A percentile compares a stretch with the other conserved stretches of the same genome.
These are phyloP conservation scores for Candida tibetensis DNA, from an alignment of 805 yeast species.

Conservation along the genomic window DNA sequence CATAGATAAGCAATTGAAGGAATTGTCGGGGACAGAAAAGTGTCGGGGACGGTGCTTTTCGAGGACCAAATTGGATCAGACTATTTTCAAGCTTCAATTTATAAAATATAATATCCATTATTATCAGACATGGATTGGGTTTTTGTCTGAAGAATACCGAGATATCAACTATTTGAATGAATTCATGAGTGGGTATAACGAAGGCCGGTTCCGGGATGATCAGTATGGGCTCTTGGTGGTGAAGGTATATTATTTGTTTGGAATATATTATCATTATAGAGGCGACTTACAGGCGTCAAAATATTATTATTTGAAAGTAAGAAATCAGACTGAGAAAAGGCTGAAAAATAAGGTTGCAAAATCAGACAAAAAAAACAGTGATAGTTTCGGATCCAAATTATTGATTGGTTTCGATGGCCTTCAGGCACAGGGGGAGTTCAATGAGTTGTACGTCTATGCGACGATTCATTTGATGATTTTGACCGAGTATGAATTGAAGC, in stretches of 20 bases:
- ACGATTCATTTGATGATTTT: constrained; percentile 27
- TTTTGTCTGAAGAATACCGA: constrained; percentile 25
- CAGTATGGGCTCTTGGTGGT: constrained; percentile 34
- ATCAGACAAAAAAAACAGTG: too few species aligned
- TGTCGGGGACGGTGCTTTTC: constrained; percentile 13
- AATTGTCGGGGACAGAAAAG: constrained; percentile 5
- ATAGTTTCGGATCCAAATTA: constrained; percentile 13
- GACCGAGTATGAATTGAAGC: constrained; percentile 20
- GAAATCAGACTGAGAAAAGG: constrained; percentile 15
- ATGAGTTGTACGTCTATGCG: constrained; percentile 29
- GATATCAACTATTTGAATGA: constrained; percentile 22
- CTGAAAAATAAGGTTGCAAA: background rate
- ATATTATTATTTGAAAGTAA: constrained; percentile 36
- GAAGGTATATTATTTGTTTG: constrained; percentile 38
- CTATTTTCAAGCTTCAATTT: constrained; percentile 26
- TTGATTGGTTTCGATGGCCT: constrained; percentile 23
- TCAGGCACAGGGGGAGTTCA: constrained; percentile 17
- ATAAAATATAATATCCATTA: constrained; percentile 27
- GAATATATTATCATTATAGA: constrained; percentile 34
- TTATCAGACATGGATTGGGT: constrained; percentile 37
- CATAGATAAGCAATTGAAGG: constrained; percentile 24
- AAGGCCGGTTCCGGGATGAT: constrained; percentile 34
- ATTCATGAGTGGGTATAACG: constrained; percentile 37
- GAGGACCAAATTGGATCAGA: constrained; percentile 19
- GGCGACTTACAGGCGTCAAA: constrained; percentile 38